Evolutionary conservation across 371 early-diverging fungal genomes (phyloP), one percentile per base, ranked within the genome.

Genomic region (Fennellomyces sp.): DNA sequence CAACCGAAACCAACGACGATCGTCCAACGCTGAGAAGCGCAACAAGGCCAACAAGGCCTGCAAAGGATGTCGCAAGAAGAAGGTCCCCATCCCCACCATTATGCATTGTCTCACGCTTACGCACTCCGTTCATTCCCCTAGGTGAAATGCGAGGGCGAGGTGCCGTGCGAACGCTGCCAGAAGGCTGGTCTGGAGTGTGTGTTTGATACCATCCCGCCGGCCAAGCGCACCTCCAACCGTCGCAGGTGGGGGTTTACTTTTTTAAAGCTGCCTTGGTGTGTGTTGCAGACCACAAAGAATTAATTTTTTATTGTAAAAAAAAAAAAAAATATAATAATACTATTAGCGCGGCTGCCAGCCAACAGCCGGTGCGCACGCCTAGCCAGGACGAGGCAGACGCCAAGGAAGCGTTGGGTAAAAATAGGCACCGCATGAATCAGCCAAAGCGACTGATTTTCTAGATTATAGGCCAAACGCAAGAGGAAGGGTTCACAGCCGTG

Each of bases 131-230:
- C 36, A n/a, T 47, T 23, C 33, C 31, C 31, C 26, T 50, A 81
- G 81, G 76, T 81, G 13, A 74, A 73, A 48, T 81, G 81, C 54
- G 74, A 81, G 67, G 81, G 81, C 28, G 76, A 68, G 29, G 74
- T 73, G 33, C 81, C 81, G 35, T 81, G 78, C 38, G 58, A 54
- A 35, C 72, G 78, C 25, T 81, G 81, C 59, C 71, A 67, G 59
- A 69, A 69, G 49, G 63, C 74, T 27, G 51, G 66, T 6, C 61
- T 63, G 30, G 72, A 71, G 35, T 81, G 81, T 57, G 63, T 68
- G n/a, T 81, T 72, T 61, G 78, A 64, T 38, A 80, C 68, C 19
- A 68, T 68, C 11, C 55, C 70, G 33, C 72, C 76, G 36, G 67
- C 69, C 55, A 63, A 75, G 21, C 75, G 75, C 11, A 75, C 80